Base-by-base conservation (phyloP, 441 rosid genomes). In the Adansonia grandidieri region DNA sequence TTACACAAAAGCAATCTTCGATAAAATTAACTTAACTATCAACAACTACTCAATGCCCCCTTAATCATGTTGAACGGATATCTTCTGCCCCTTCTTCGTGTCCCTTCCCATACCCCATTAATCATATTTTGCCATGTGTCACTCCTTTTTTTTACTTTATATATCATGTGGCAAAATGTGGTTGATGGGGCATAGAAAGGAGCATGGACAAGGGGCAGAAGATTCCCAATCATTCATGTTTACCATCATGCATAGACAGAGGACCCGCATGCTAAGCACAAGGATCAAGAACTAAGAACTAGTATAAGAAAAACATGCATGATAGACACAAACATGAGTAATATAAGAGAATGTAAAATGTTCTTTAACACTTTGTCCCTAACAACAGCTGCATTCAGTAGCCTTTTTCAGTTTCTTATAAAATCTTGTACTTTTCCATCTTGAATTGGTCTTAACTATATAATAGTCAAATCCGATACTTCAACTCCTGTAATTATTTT, bases 201-300 rank as follows among this genome's bases (percentile, higher is more conserved):
- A 37, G 5, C 40, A 37, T 3, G 40, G 40, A 37, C 40, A 37
- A 37, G 32, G 32, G 32, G 32, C 32, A 28, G 32, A 28, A 28
- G 32, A 28, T 28, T 28, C 2, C 32, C 32, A 28, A 1, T 28
- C 32, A 28, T 51, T 71, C 74, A 14, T 51, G 15, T 51, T n/a
- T 28, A 51, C 24, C 32, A 28, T 28, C 67, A 28, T n/a, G 51
- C 8, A 69, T 71, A 32, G 4, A 53, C 0, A 2, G 4, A 15
- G 9, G 66, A 24, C n/a, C 5, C 44, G 2, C 22, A 28, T 50
- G 15, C 14, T 32, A 24, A 50, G 57, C 15, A 51, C 32, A 61
- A 71, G 42, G 17, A 17, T 11, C 57, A 11, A 47, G 73, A 69
- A 40, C 62, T 28, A 71, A 47, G 73, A 69, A 40, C 62, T 28